Conservation (phyloP, 768 basidiomycete genomes). For the Termitomyces sp. region DNA sequence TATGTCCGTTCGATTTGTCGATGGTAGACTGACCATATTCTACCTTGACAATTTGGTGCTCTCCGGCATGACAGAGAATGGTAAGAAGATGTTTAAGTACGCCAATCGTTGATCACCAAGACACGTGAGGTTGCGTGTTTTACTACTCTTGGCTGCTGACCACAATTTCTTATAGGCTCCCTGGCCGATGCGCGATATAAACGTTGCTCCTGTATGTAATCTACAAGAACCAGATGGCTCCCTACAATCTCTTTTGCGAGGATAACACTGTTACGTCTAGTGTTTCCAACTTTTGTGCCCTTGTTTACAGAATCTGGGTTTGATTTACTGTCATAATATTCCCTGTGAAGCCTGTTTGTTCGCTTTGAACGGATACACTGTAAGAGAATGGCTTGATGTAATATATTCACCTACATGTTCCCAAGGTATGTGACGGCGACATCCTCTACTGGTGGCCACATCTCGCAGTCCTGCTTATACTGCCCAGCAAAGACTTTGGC, state of each 20-base stretch:
- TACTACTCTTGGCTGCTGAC: neutral
- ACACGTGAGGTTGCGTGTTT: conserved; percentile 11
- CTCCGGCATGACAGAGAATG: conserved; percentile 40
- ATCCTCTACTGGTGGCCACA: conserved; percentile 16
- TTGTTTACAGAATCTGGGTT: conserved; percentile 13
- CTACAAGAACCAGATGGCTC: conserved; percentile 45
- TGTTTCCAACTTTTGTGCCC: neutral
- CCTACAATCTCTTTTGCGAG: conserved; percentile 48
- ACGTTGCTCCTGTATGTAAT: conserved; percentile 22
- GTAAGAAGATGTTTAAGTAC: conserved; percentile 49
- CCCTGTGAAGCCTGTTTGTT: neutral
- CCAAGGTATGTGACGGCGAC: conserved; percentile 14
- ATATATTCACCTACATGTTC: conserved; percentile 5
- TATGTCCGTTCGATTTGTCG: neutral
- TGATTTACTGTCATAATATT: neutral
- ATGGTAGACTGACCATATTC: conserved; percentile 3
- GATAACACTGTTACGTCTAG: neutral
- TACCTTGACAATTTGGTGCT: conserved; percentile 56
- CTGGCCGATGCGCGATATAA: conserved; percentile 30
- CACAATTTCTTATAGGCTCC: conserved; percentile 30
- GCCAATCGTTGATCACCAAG: conserved; percentile 44
- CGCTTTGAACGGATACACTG: neutral
- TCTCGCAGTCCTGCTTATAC: conserved; percentile 8
- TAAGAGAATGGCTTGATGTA: neutral
- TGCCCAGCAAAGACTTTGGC: conserved; percentile 21